Percentiles rank a stretch among this genome's conserved stretches.
Evolutionary conservation across 148 eudicot genomes (phyloP).

Genomic region (Amaranthus cruentus): DNA sequence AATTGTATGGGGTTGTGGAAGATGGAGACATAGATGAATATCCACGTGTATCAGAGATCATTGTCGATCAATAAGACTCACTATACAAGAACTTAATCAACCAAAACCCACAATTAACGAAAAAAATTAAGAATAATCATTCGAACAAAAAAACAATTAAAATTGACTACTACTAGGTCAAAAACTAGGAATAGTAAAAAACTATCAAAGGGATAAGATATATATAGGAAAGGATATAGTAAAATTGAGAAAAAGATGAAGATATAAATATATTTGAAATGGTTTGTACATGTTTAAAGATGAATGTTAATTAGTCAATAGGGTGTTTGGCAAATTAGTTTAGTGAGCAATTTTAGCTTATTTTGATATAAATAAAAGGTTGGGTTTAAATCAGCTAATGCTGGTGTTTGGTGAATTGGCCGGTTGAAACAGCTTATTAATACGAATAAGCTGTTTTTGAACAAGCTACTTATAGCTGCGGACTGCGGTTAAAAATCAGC

Average conservation of each 20-base stretch:
- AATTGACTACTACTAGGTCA: neutral
- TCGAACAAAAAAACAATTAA: neutral
- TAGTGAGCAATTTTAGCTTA: no score
- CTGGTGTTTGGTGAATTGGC: no score
- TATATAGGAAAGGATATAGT: neutral
- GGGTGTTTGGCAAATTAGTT: no score
- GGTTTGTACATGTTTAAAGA: no score
- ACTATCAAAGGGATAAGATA: slow-evolving; percentile 7
- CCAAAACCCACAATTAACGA: slow-evolving; percentile 2
- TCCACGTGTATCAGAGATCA: slow-evolving; percentile 59
- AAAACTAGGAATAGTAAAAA: neutral
- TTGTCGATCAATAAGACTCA: slow-evolving; percentile 44
- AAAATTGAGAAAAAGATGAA: neutral
- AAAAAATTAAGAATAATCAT: neutral
- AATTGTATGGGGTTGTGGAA: slow-evolving; percentile 21
- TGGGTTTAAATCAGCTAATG: no score
- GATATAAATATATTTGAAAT: no score
- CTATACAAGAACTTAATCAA: slow-evolving; percentile 1
- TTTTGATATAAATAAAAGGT: no score
- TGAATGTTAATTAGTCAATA: no score
- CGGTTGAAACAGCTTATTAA: no score
- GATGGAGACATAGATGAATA: slow-evolving; percentile 36
- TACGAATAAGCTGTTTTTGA: no score
- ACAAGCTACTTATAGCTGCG: no score
- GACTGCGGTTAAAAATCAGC: no score